Evolutionary conservation across 1,139 yeast genomes (phyloP).

Genomic region (Pneumocystis oryctolagi): DNA sequence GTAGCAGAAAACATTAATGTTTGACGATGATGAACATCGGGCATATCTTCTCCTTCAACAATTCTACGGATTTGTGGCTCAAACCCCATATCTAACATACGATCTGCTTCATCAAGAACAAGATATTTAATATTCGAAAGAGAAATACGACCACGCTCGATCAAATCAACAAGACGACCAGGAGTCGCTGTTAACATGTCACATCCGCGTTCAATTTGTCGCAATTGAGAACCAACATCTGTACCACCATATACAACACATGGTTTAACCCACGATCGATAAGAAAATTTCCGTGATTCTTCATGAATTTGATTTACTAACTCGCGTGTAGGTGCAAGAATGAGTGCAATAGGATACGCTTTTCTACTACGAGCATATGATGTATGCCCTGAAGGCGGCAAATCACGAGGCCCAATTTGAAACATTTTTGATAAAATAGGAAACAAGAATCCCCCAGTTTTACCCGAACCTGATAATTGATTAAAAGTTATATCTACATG

Average conservation of each 20-base stretch:
- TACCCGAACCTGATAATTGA: slow-evolving; percentile 52
- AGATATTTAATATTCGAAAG: slow-evolving; percentile 79
- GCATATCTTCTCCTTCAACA: slow-evolving; percentile 97
- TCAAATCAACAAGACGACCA: slow-evolving; percentile 91
- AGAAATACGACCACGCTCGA: slow-evolving; percentile 89
- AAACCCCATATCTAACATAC: slow-evolving; percentile 99
- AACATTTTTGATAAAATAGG: slow-evolving; percentile 91
- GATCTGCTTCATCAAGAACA: slow-evolving; percentile 96
- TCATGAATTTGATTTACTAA: slow-evolving; percentile 91
- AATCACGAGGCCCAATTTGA: slow-evolving; percentile 60
- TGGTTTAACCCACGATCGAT: slow-evolving; percentile 97
- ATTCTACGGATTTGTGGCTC: slow-evolving; percentile 98
- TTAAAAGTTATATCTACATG: background rate
- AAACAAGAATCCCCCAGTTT: slow-evolving; percentile 98
- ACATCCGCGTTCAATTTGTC: slow-evolving; percentile 85
- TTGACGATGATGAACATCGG: slow-evolving; percentile 78
- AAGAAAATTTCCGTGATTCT: slow-evolving; percentile 87
- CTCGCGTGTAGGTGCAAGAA: slow-evolving; percentile 98
- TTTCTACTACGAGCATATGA: slow-evolving; percentile 32
- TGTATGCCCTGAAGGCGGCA: slow-evolving; percentile 31
- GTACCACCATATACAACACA: slow-evolving; percentile 98
- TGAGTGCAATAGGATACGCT: slow-evolving; percentile 87
- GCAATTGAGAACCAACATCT: slow-evolving; percentile 72
- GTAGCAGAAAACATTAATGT: slow-evolving; percentile 98
- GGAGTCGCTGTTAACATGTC: slow-evolving; percentile 96